Conservation (phyloP, 164 flowering plant species). For the Vitis riparia region DNA sequence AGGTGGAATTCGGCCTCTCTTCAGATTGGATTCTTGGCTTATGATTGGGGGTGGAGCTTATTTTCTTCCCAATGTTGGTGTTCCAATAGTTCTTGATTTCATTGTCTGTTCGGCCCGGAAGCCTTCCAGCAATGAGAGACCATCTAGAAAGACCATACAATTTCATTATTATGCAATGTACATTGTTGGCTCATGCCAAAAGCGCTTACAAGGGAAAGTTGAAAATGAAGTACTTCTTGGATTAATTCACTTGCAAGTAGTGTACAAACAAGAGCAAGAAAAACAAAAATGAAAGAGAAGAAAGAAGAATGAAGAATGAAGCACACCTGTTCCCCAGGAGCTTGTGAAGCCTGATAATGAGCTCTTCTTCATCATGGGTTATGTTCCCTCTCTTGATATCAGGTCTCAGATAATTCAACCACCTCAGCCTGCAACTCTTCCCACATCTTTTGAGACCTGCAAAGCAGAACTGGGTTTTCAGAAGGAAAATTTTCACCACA, state of each 20-base stretch:
- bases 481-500: no score
- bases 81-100: slow-evolving; percentile 54
- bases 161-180: not conserved
- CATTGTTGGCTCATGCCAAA: not conserved
- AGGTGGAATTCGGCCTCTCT: not conserved
- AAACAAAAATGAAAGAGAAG: not conserved
- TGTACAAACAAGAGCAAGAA: not conserved
- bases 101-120: slow-evolving; percentile 54
- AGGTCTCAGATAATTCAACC: slow-evolving; percentile 33
- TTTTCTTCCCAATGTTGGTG: slow-evolving; percentile 32
- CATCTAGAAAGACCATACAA: slow-evolving; percentile 24
- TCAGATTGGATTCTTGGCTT: not conserved
- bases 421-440: slow-evolving; percentile 33
- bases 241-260: no score
- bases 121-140: slow-evolving; percentile 46
- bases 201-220: no score
- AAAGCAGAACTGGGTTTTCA: no score
- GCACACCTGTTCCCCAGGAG: slow-evolving; percentile 34
- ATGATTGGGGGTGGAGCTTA: not conserved
- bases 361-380: slow-evolving; percentile 30
- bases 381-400: slow-evolving; percentile 35
- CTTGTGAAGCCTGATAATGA: slow-evolving; percentile 33
- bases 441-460: slow-evolving; percentile 32
- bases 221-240: no score
- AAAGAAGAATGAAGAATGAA: not conserved